Conservation (phyloP, 371 early-diverging fungal species). For the Amoeboaphelidium protococcarum region DNA sequence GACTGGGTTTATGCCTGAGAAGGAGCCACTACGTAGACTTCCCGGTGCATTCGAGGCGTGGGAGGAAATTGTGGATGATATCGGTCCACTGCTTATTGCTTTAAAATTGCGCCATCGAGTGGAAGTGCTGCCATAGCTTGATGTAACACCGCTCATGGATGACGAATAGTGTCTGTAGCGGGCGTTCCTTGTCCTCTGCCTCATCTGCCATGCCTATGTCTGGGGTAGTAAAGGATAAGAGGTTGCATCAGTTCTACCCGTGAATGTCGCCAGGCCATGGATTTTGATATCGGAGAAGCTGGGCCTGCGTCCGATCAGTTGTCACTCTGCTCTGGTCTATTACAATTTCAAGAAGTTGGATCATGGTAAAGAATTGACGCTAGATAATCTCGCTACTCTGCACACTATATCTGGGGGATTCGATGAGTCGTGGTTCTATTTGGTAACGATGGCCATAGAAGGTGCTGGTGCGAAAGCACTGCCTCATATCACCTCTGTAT, state of each 20-base stretch:
- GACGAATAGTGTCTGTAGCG: slow-evolving; percentile 36
- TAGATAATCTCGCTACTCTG: slow-evolving; percentile 45
- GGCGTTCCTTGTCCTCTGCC: slow-evolving; percentile 55
- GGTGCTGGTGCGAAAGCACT: slow-evolving; percentile 54
- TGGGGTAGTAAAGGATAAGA: slow-evolving; percentile 42
- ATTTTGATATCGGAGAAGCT: slow-evolving; percentile 41
- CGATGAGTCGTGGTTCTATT: slow-evolving; percentile 91
- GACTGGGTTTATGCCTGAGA: slow-evolving; percentile 54
- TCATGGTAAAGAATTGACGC: slow-evolving; percentile 6
- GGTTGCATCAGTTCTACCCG: slow-evolving; percentile 32
- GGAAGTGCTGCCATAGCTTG: slow-evolving; percentile 19
- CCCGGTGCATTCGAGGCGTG: slow-evolving; percentile 58
- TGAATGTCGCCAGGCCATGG: slow-evolving; percentile 60
- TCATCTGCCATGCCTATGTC: slow-evolving; percentile 69
- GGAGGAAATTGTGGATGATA: slow-evolving; percentile 51
- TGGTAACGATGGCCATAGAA: slow-evolving; percentile 71
- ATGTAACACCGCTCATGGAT: neutral
- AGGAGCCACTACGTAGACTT: slow-evolving; percentile 40
- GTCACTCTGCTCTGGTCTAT: slow-evolving; percentile 57
- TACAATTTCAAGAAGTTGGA: slow-evolving; percentile 71
- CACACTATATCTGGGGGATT: slow-evolving; percentile 60
- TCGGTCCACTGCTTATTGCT: slow-evolving; percentile 45
- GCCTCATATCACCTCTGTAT: slow-evolving; percentile 9
- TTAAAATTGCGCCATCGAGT: slow-evolving; percentile 39
- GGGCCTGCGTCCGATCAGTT: slow-evolving; percentile 56